phyloP scores from a whole-genome alignment of 2,329 filamentous ascomycete species.

The Aphanoascus verrucosus region DNA sequence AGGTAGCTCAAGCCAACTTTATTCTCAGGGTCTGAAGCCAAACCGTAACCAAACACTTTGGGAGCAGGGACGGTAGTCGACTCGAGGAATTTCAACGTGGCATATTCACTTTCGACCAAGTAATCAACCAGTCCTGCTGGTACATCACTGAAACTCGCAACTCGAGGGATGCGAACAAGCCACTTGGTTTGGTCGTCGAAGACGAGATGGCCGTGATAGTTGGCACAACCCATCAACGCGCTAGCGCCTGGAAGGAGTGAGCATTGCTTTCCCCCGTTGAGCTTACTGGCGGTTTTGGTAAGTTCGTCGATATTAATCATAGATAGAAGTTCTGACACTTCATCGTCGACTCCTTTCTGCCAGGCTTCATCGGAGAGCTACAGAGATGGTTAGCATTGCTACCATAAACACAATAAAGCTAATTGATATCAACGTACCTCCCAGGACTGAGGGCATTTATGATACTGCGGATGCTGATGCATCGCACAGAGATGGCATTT shows the following conservation, averaged over 20 bases:
- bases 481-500: neutral
- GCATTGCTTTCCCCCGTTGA: conserved; percentile 30
- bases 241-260: conserved; percentile 25
- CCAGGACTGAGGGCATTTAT: neutral
- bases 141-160: conserved; percentile 23
- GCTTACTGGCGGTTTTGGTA: conserved; percentile 26
- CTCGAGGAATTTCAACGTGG: conserved; percentile 33
- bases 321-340: neutral
- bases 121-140: conserved; percentile 18
- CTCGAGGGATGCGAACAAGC: conserved; percentile 35
- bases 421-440: neutral
- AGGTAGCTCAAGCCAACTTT: conserved; percentile 32
- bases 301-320: conserved; percentile 23
- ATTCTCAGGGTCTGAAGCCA: conserved; percentile 18
- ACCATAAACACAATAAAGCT: neutral
- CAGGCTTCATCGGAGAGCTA: neutral
- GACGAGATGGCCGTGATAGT: conserved; percentile 35
- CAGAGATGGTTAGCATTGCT: neutral
- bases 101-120: conserved; percentile 31
- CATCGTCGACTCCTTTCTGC: neutral
- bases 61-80: conserved; percentile 28
- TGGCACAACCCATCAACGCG: conserved; percentile 38
- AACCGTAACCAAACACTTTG: conserved; percentile 27
- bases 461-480: neutral
- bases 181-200: conserved; percentile 38